Base-by-base conservation (phyloP, 495 filamentous ascomycete species). In the Staphylotrichum tortipilum region DNA sequence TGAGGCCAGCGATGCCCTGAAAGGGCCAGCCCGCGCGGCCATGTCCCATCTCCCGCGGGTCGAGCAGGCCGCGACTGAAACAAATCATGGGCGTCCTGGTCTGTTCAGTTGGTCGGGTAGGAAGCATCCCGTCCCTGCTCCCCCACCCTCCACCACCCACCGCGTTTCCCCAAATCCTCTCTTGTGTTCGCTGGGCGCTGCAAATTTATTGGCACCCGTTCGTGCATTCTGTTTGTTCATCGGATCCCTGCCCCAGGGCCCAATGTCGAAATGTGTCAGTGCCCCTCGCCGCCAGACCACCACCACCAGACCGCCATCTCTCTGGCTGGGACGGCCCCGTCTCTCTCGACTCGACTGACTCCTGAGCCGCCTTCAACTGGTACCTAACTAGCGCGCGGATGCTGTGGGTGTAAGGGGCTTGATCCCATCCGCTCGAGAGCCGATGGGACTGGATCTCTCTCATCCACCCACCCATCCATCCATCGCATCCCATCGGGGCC, bases 11-110 rank as follows among this genome's bases (percentile, higher is more conserved):
- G n/a, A n/a, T n/a, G n/a, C n/a, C 6, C 36, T 14, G 21, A 24
- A n/a, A 28, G 14, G 47, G 36, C 47, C 47, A 43, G 28, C 47
- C 38, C 19, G 37, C n/a, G n/a, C 47, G 29, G n/a, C 47, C 19
- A 5, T 19, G 28, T 17, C 19, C n/a, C n/a, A n/a, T n/a, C 34
- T 45, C 30, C 47, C 37, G 47, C 19, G 37, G 26, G 37, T 26
- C 35, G 28, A 26, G 41, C 47, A 23, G 22, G 28, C 47, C 17
- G 28, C 28, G 28, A 22, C 31, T 36, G 45, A 41, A 23, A 41
- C 47, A 41, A 41, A 17, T 41, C 28, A 23, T 42, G 26, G 28
- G 40, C 28, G 36, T 33, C 17, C 19, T 30, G 24, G 8, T 30
- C 18, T 28, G 42, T n/a, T n/a, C n/a, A n/a, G n/a, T n/a, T n/a